These are phyloP conservation scores for Kalaharituber pfeilii DNA, from an alignment of 2,329 filamentous ascomycete species.

Conservation along the genomic window DNA sequence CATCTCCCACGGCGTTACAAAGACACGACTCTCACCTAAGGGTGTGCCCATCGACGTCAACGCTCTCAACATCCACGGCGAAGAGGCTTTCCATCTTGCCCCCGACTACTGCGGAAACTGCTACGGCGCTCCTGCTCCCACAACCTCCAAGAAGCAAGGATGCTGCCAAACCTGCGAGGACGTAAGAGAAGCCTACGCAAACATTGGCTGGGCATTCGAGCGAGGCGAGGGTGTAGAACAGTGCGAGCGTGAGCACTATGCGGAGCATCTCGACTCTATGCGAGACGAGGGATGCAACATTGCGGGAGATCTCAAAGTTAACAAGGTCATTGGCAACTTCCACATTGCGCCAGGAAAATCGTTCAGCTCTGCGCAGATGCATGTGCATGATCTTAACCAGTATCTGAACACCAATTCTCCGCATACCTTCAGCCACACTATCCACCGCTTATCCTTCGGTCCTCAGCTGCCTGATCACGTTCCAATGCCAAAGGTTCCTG, in stretches of 20 bases:
- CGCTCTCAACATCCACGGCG: slow-evolving; percentile 34
- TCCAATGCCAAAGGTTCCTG: neutral
- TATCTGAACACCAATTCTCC: slow-evolving; percentile 62
- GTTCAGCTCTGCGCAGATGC: slow-evolving; percentile 92
- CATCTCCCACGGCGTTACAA: slow-evolving; percentile 79
- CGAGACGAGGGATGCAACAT: slow-evolving; percentile 85
- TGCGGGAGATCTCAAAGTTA: slow-evolving; percentile 79
- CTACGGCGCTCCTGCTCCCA: slow-evolving; percentile 64
- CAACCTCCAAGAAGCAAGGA: slow-evolving; percentile 55
- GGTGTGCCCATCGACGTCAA: slow-evolving; percentile 13
- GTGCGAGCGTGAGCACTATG: slow-evolving; percentile 86
- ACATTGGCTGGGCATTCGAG: slow-evolving; percentile 83
- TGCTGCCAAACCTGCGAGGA: slow-evolving; percentile 98
- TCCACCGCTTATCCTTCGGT: slow-evolving; percentile 83
- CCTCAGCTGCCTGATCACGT: slow-evolving; percentile 54
- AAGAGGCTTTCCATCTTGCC: slow-evolving; percentile 60
- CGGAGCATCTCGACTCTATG: slow-evolving; percentile 71
- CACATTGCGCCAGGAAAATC: slow-evolving; percentile 90
- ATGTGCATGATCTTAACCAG: slow-evolving; percentile 93
- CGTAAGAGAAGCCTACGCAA: slow-evolving; percentile 83
- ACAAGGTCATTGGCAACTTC: slow-evolving; percentile 98
- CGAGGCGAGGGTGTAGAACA: slow-evolving; percentile 85
- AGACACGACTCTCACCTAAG: slow-evolving; percentile 66
- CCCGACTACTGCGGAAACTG: slow-evolving; percentile 86
- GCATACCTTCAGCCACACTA: slow-evolving; percentile 76